Base-by-base conservation (phyloP, 1,284 basidiomycete species). In the Hypsizygus ulmarius region DNA sequence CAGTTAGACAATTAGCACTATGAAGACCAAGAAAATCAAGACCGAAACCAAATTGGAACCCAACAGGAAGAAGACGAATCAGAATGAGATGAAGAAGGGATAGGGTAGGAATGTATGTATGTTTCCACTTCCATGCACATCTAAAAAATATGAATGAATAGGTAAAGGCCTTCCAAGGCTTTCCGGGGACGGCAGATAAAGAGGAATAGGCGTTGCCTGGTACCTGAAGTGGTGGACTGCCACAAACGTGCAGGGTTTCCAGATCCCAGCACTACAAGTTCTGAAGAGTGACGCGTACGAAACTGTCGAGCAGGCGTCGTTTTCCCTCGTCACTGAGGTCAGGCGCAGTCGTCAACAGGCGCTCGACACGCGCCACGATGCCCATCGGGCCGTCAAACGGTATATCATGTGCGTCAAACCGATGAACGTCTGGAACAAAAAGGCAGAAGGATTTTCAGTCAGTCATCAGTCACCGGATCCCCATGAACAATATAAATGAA, bases 331-430 rank as follows among this genome's bases (percentile, higher is more conserved):
- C 66, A 34, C 75, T 64, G 34, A 86, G 63, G 52, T 68, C 67
- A 16, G 73, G 72, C 14, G 77, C 68, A 36, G 69, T 68, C 43
- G 71, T 68, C 44, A 89, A 71, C 36, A 89, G 69, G 39, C 73
- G 72, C 58, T 82, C 79, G 5, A 87, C 81, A 43, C 77, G 78
- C 25, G 71, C 61, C 21, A 87, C 70, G 39, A 89, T 78, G 16
- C 87, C 86, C 32, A 70, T 73, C 9, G 82, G 77, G 14, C 87
- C 87, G 50, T 89, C 82, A 41, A 90, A 78, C 5, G 85, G 81
- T 40, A 89, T 88, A 37, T 78, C 72, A 55, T 84, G 78, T 35
- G 82, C 82, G 62, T 89, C 86, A 59, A 85, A 89, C 47, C 81
- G 79, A 59, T 77, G 76, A 10, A 84, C 78, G 60, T 82, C 81